These are phyloP conservation scores for Penstemon barbatus DNA, from an alignment of 257 asterid species.

Conservation along the genomic window DNA sequence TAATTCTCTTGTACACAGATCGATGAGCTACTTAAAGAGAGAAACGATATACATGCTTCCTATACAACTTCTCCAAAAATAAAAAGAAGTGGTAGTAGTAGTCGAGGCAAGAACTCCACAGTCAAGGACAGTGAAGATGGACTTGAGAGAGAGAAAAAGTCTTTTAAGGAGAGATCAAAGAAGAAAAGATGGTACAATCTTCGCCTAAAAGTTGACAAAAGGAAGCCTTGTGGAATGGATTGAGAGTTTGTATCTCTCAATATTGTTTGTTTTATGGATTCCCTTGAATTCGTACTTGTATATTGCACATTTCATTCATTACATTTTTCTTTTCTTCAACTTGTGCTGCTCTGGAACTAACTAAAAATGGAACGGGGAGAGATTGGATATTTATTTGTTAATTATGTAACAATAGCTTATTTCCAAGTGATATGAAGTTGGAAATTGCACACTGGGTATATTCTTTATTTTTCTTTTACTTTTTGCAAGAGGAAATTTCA, in stretches of 20 bases:
- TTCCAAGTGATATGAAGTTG: conserved; percentile 20
- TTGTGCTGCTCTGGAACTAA: conserved; percentile 6
- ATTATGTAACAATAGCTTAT: conserved; percentile 24
- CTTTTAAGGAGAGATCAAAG: conserved; percentile 61
- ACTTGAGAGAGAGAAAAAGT: conserved; percentile 52
- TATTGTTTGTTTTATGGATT: conserved; percentile 8
- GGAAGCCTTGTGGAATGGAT: conserved; percentile 72
- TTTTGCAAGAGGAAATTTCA: no score
- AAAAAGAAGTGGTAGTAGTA: conserved; percentile 59
- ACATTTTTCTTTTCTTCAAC: conserved; percentile 22
- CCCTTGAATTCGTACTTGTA: conserved; percentile 38
- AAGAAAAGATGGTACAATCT: conserved; percentile 87
- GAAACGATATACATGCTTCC: conserved; percentile 81
- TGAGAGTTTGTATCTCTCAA: conserved; percentile 9
- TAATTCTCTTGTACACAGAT: conserved; percentile 46
- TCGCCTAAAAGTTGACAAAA: conserved; percentile 79
- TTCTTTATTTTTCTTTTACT: no score
- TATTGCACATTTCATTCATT: conserved; percentile 46
- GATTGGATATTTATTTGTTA: neutral
- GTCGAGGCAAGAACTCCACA: conserved; percentile 60
- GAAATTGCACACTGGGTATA: neutral
- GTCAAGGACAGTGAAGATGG: conserved; percentile 62
- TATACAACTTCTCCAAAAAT: conserved; percentile 60
- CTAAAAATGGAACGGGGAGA: conserved; percentile 20
- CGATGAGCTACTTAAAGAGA: conserved; percentile 88